phyloP scores from a whole-genome alignment of 2,329 filamentous ascomycete genomes.

The Lojkania enalia region DNA sequence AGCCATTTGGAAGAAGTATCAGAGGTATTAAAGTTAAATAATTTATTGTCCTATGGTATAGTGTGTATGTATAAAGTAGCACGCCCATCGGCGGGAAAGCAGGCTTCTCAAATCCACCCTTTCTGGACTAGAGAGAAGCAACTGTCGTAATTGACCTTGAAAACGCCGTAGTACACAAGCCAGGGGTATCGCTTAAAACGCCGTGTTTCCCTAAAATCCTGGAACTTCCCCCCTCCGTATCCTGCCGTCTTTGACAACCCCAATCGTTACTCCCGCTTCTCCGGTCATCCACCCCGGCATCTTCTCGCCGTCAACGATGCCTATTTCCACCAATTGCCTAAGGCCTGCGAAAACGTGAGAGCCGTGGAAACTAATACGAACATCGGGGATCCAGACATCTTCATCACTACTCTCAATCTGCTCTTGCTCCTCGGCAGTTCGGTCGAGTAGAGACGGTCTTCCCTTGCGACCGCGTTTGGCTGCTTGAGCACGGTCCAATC shows the following conservation, averaged over 20 bases:
- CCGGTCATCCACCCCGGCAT: slow-evolving; percentile 94
- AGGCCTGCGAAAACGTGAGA: slow-evolving; percentile 80
- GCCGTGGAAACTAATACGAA: slow-evolving; percentile 72
- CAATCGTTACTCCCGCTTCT: slow-evolving; percentile 77
- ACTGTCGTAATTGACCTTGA: too few species aligned
- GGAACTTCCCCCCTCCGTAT: slow-evolving; percentile 48
- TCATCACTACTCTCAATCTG: slow-evolving; percentile 24
- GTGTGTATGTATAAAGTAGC: too few species aligned
- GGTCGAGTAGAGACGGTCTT: slow-evolving; percentile 39
- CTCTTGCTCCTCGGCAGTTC: slow-evolving; percentile 35
- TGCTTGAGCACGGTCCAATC: slow-evolving; percentile 16
- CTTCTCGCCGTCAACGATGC: slow-evolving; percentile 71
- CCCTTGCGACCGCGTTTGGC: slow-evolving; percentile 28
- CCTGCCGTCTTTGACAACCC: slow-evolving; percentile 68
- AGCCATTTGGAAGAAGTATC: too few species aligned
- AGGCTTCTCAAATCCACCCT: too few species aligned
- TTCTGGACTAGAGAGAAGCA: too few species aligned
- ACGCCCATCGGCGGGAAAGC: too few species aligned
- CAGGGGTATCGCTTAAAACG: too few species aligned
- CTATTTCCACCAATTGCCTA: slow-evolving; percentile 74
- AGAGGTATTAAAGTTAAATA: too few species aligned
- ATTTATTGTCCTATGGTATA: too few species aligned
- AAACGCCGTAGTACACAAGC: too few species aligned
- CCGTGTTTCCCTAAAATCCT: too few species aligned
- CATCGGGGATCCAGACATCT: slow-evolving; percentile 58